Conservation (phyloP, 2,329 filamentous ascomycete genomes). For the Alternaria sp. region DNA sequence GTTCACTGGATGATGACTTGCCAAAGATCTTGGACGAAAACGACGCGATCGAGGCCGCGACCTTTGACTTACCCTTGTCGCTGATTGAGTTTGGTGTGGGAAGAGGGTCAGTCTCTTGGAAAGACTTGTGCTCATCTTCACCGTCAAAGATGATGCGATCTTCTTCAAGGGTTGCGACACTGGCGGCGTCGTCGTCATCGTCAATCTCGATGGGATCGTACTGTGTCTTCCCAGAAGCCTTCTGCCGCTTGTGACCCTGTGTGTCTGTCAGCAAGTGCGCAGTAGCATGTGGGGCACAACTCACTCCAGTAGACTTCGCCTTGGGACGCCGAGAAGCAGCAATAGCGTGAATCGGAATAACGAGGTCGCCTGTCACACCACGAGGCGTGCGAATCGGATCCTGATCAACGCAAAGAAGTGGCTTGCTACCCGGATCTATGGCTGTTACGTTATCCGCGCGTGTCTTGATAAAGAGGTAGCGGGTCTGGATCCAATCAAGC, state of each 20-base stretch:
- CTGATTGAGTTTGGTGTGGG: slow-evolving; percentile 35
- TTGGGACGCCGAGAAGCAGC: slow-evolving; percentile 53
- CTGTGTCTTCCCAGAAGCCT: slow-evolving; percentile 33
- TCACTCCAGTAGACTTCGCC: slow-evolving; percentile 20
- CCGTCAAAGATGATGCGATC: slow-evolving; percentile 54
- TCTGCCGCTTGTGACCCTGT: slow-evolving; percentile 35
- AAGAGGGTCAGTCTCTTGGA: slow-evolving; percentile 19
- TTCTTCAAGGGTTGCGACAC: slow-evolving; percentile 58
- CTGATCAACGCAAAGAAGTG: slow-evolving; percentile 44
- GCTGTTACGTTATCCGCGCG: background rate
- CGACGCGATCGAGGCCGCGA: slow-evolving; percentile 25
- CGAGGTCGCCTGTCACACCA: slow-evolving; percentile 51
- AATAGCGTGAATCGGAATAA: slow-evolving; percentile 61
- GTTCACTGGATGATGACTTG: slow-evolving; percentile 24
- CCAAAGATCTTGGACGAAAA: slow-evolving; percentile 28
- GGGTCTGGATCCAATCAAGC: slow-evolving; percentile 86
- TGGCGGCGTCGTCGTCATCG: slow-evolving; percentile 50
- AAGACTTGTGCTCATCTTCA: slow-evolving; percentile 9
- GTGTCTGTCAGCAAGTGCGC: slow-evolving; percentile 7
- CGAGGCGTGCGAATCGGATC: slow-evolving; percentile 50
- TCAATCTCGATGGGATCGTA: slow-evolving; percentile 49
- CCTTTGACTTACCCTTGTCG: slow-evolving; percentile 36
- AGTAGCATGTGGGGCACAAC: background rate
- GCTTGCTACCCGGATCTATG: slow-evolving; percentile 20
- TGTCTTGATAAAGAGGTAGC: slow-evolving; percentile 74